Conservation (phyloP, 192 early-diverging fungal genomes). For the Backusella westeae region DNA sequence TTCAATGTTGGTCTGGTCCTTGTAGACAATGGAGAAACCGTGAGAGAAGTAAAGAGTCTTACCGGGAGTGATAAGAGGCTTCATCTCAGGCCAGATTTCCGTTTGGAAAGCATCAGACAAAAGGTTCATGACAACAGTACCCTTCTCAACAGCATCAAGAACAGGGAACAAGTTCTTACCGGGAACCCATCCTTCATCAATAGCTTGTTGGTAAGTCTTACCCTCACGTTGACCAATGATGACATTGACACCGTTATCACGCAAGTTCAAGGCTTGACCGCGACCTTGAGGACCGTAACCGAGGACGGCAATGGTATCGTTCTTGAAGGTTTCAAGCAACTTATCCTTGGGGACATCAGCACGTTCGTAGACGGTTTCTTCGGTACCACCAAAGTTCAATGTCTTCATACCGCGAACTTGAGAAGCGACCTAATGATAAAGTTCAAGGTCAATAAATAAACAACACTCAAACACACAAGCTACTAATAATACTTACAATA, state of each 20-base stretch:
- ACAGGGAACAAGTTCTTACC: slow-evolving; percentile 95
- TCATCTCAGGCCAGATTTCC: slow-evolving; percentile 84
- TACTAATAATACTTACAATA: slow-evolving; percentile 3
- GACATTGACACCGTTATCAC: slow-evolving; percentile 96
- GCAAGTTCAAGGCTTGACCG: slow-evolving; percentile 93
- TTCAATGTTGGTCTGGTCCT: slow-evolving; percentile 86
- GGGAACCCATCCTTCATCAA: slow-evolving; percentile 93
- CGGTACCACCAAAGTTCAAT: slow-evolving; percentile 90
- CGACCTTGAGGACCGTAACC: slow-evolving; percentile 97
- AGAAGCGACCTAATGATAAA: slow-evolving; percentile 65
- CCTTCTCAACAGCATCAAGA: slow-evolving; percentile 87
- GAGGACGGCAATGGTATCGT: slow-evolving; percentile 90
- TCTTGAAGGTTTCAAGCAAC: slow-evolving; percentile 87
- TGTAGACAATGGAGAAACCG: slow-evolving; percentile 94
- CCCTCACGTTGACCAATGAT: slow-evolving; percentile 92
- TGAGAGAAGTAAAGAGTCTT: slow-evolving; percentile 99
- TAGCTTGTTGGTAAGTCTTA: slow-evolving; percentile 87
- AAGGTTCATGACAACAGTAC: slow-evolving; percentile 90
- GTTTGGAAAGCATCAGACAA: slow-evolving; percentile 96
- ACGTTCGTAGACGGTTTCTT: slow-evolving; percentile 93
- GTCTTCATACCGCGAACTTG: slow-evolving; percentile 91
- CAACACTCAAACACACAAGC: slow-evolving; percentile 80
- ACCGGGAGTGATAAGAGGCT: slow-evolving; percentile 88
- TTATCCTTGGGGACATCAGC: slow-evolving; percentile 92
- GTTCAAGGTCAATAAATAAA: slow-evolving; percentile 66